phyloP scores from a whole-genome alignment of 306 rosid genomes.

The Fragaria ananassa region DNA sequence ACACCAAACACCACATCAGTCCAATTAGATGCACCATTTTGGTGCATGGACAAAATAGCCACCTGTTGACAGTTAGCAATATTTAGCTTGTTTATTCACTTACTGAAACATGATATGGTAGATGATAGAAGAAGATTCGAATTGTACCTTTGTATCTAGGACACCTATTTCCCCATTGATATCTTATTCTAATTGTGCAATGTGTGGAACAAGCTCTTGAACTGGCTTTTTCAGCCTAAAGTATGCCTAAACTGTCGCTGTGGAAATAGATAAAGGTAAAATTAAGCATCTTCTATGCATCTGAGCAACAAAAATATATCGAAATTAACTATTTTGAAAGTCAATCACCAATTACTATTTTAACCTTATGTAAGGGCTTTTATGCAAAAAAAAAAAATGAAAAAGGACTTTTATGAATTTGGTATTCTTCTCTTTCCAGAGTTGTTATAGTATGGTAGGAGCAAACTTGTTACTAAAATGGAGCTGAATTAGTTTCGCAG shows the following conservation, averaged over 20 bases:
- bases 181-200: constrained; percentile 68
- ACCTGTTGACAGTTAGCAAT: constrained; percentile 48
- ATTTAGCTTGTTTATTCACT: constrained; percentile 26
- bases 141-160: constrained; percentile 64
- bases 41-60: constrained; percentile 72
- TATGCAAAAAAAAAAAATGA: background rate
- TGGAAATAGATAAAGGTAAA: constrained; percentile 34
- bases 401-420: background rate
- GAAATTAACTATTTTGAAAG: background rate
- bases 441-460: background rate
- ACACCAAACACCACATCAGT: constrained; percentile 73
- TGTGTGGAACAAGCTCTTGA: constrained; percentile 63
- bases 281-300: constrained; percentile 10
- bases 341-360: background rate
- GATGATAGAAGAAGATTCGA: constrained; percentile 26
- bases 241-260: constrained; percentile 82
- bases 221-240: constrained; percentile 75
- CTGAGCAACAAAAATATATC: background rate
- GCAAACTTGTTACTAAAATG: background rate
- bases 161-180: constrained; percentile 68
- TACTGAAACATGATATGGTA: background rate
- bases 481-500: background rate
- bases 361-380: background rate
- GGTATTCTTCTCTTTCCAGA: background rate
- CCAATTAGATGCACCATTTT: constrained; percentile 45